Base-by-base conservation (phyloP, 169 alveolate genomes). In the Plasmodium gonderi region DNA sequence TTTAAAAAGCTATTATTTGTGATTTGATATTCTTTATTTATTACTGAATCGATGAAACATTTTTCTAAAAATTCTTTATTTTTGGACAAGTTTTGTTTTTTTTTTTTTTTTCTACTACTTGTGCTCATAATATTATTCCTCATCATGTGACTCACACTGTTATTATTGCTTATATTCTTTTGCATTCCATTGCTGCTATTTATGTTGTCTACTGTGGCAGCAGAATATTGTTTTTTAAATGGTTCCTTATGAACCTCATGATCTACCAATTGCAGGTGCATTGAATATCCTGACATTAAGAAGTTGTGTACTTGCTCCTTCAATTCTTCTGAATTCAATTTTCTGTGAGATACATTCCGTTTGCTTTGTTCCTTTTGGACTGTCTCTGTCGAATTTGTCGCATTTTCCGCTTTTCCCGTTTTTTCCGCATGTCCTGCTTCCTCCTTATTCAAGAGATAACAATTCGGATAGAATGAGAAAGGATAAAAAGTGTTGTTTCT, bases 401-500 rank as follows among this genome's bases (percentile, higher is more conserved):
- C n/a, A n/a, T n/a, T n/a, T n/a, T n/a, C n/a, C n/a, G n/a, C n/a
- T n/a, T n/a, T n/a, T n/a, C n/a, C 26, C 31, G 7, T 33, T 45
- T n/a, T 11, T 14, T 14, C 51, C 51, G 51, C 4, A 6, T 9
- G 14, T 4, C 14, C 60, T 1, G 0, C 74, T 12, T 33, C 51
- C 26, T 54, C 74, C 38, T 40, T 17, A 26, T 64, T 44, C 11
- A 12, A 8, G 8, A 17, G 3, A 75, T 45, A 85, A 77, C 91
- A 79, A 47, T 81, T 85, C 20, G 95, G 94, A 76, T 87, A 94
- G 51, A 94, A 94, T 31, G 85, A 26, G 64, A 94, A 94, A 8
- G 96, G 96, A 65, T 94, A 94, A 90, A 38, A 94, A n/a, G 23
- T 45, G 75, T 40, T 91, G 60, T 80, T 69, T 64, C 92, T 36